Percentiles rank a stretch among this genome's conserved stretches.
Conservation (phyloP, 108 stramenopile species). For the Pseudonitzschia pungens region DNA sequence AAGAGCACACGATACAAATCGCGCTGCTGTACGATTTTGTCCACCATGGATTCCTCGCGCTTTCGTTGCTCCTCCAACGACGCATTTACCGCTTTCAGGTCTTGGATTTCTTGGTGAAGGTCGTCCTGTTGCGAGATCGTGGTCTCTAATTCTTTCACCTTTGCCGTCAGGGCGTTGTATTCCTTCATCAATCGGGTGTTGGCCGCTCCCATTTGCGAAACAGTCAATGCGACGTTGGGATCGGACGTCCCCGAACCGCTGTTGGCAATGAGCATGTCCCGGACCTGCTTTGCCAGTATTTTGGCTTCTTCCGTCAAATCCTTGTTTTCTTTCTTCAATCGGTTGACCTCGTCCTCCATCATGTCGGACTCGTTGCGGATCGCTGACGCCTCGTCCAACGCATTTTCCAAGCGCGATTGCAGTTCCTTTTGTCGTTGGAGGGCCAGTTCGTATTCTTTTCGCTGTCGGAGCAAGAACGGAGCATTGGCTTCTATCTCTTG, state of each 20-base stretch:
- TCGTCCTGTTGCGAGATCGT: conserved; percentile 44
- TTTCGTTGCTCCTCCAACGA: conserved; percentile 66
- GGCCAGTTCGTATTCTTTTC: conserved; percentile 77
- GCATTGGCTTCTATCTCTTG: conserved; percentile 71
- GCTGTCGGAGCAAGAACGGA: conserved; percentile 70
- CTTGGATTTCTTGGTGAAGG: conserved; percentile 50
- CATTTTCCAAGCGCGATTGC: conserved; percentile 57
- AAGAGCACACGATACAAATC: conserved; percentile 82
- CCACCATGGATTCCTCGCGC: conserved; percentile 69
- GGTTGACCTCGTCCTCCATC: conserved; percentile 47
- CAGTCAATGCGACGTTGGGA: conserved; percentile 19
- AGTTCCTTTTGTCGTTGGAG: conserved; percentile 65
- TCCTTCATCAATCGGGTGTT: conserved; percentile 76
- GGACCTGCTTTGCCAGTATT: conserved; percentile 84
- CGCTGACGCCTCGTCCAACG: conserved; percentile 59
- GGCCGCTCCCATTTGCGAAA: conserved; percentile 69
- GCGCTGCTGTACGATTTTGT: conserved; percentile 82
- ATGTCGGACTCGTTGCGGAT: conserved; percentile 57
- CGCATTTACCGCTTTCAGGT: conserved; percentile 51
- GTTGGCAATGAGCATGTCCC: conserved; percentile 56
- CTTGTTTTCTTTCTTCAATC: conserved; percentile 39
- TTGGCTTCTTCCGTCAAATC: conserved; percentile 60
- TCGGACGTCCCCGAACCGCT: conserved; percentile 14
- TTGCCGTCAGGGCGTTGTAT: conserved; percentile 50
- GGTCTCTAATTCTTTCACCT: conserved; percentile 59